Conservation (phyloP, 441 rosid genomes). For the Melastoma candidum region DNA sequence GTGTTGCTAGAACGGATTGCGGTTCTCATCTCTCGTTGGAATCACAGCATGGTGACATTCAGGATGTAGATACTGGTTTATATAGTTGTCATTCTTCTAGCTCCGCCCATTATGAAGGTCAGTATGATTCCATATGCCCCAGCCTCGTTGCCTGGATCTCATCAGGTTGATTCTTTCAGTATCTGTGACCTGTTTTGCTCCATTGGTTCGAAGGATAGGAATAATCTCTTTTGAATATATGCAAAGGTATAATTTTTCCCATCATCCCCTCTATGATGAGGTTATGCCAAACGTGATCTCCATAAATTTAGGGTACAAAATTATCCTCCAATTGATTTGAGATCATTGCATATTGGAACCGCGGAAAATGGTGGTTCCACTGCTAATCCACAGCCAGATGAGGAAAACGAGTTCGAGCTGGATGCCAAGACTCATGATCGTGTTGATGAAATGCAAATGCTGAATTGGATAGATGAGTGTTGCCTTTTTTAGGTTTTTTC, state of each 20-base stretch:
- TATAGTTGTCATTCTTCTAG: conserved; percentile 53
- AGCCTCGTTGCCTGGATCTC: conserved; percentile 40
- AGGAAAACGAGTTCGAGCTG: conserved; percentile 7
- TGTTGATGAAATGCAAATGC: conserved; percentile 31
- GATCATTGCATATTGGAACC: conserved; percentile 12
- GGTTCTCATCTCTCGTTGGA: conserved; percentile 20
- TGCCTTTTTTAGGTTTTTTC: conserved; percentile 6
- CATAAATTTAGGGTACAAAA: too few relatives aligned
- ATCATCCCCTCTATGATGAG: too few relatives aligned
- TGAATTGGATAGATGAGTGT: conserved; percentile 42
- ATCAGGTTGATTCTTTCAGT: conserved; percentile 32
- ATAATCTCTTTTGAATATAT: too few relatives aligned
- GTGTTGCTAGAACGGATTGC: too few relatives aligned
- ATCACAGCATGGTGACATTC: conserved; percentile 52
- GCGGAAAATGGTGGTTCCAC: conserved; percentile 23
- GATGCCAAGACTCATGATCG: conserved; percentile 22
- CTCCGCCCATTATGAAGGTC: conserved; percentile 63
- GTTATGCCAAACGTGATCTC: too few relatives aligned
- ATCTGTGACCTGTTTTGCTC: too few relatives aligned
- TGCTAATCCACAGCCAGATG: conserved; percentile 20
- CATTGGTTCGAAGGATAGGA: too few relatives aligned
- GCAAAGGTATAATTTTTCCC: too few relatives aligned
- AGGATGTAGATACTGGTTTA: conserved; percentile 55
- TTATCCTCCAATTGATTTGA: too few relatives aligned
- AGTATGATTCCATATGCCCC: conserved; percentile 63